A percentile compares a stretch with the other conserved stretches of the same genome.
Conservation (phyloP, 345 rosid species). For the Conringia planisiliqua region DNA sequence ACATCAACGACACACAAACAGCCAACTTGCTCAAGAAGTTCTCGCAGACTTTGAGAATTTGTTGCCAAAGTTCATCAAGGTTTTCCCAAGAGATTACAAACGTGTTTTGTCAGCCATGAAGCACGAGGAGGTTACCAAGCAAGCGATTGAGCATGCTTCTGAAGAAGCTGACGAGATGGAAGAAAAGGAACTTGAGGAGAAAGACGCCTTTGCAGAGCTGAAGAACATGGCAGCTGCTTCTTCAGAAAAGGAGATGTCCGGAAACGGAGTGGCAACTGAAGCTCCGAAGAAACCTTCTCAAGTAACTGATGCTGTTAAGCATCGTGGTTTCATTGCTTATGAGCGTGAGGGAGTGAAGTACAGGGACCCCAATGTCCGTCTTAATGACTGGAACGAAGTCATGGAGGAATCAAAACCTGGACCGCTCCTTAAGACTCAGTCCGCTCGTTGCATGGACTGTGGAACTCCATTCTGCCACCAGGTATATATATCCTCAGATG, state of each 20-base stretch:
- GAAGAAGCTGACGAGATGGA: conserved; percentile 59
- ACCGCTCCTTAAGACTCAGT: conserved; percentile 81
- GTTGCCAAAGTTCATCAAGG: conserved; percentile 80
- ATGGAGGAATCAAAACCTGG: conserved; percentile 80
- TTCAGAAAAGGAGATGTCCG: conserved; percentile 36
- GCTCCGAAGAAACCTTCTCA: conserved; percentile 54
- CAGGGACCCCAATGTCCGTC: conserved; percentile 82
- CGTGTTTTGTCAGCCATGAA: conserved; percentile 80
- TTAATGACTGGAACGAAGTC: conserved; percentile 94
- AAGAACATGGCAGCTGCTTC: conserved; percentile 79
- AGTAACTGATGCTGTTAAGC: conserved; percentile 64
- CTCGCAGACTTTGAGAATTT: conserved; percentile 75
- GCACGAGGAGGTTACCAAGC: conserved; percentile 45
- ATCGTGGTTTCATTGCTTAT: conserved; percentile 84
- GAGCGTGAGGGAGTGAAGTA: conserved; percentile 91
- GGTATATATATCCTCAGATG: conserved; percentile 34
- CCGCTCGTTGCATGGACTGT: conserved; percentile 99
- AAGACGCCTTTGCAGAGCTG: conserved; percentile 87
- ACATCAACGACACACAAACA: conserved; percentile 88
- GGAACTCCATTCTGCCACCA: conserved; percentile 99
- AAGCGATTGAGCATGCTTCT: conserved; percentile 35
- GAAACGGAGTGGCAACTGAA: conserved; percentile 44
- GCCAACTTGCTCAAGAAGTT: conserved; percentile 81
- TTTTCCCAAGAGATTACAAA: conserved; percentile 96
- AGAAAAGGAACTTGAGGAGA: conserved; percentile 49